These are phyloP conservation scores for Choiromyces venosus DNA, from an alignment of 495 filamentous ascomycete species.

Conservation along the genomic window DNA sequence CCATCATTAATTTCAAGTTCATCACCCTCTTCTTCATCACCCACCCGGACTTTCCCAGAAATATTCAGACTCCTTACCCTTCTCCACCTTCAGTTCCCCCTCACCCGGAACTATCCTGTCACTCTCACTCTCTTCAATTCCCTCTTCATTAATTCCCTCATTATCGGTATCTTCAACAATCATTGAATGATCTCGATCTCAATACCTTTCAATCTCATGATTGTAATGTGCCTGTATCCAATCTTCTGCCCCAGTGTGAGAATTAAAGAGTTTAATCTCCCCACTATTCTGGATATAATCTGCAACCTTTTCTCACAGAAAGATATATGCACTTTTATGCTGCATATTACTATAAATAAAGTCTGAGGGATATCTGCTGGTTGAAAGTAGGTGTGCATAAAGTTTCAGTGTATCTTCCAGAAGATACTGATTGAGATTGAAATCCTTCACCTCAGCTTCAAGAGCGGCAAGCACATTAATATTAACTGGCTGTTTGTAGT, in stretches of 20 bases:
- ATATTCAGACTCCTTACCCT: too few species aligned
- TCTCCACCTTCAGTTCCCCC: too few species aligned
- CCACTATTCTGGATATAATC: neutral
- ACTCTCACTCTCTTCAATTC: too few species aligned
- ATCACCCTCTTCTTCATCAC: too few species aligned
- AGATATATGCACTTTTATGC: constrained; percentile 8
- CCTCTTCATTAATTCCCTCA: too few species aligned
- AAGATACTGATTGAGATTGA: constrained; percentile 1
- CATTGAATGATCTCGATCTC: too few species aligned
- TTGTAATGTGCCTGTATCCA: neutral
- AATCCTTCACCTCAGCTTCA: neutral
- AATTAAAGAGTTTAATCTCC: constrained; percentile 4
- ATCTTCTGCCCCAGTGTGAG: neutral
- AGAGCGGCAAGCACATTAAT: neutral
- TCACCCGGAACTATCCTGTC: too few species aligned
- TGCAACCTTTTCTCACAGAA: neutral
- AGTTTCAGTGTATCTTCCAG: neutral
- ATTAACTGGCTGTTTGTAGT: neutral
- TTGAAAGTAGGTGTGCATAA: neutral
- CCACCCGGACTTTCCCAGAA: too few species aligned
- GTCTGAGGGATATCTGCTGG: neutral
- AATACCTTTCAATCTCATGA: too few species aligned
- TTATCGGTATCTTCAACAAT: too few species aligned
- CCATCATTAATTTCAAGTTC: too few species aligned
- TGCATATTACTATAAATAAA: constrained; percentile 5